Percentiles rank a stretch among this genome's conserved stretches.
Evolutionary conservation across 805 yeast genomes (phyloP).

Genomic region (Barnettozyma sucrosica): DNA sequence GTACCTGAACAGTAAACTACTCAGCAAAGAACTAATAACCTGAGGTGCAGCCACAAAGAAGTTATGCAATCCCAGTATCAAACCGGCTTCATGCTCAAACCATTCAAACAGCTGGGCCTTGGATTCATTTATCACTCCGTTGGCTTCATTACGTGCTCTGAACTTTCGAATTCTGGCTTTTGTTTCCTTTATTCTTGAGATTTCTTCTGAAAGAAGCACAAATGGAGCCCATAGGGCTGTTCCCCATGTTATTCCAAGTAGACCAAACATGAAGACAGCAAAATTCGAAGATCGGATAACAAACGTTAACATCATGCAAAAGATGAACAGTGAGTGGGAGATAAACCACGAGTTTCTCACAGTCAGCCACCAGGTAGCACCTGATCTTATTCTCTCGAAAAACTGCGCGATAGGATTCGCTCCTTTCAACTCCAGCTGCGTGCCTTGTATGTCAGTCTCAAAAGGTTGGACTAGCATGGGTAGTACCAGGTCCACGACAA

Average conservation of each 20-base stretch:
- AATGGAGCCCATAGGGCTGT: constrained; percentile 64
- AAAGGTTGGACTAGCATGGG: constrained; percentile 38
- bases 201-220: constrained; percentile 53
- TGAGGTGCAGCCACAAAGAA: constrained; percentile 56
- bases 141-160: not conserved
- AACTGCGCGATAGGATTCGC: constrained; percentile 3
- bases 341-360: constrained; percentile 43
- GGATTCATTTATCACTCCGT: constrained; percentile 10
- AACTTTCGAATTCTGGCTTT: constrained; percentile 28
- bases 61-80: constrained; percentile 51
- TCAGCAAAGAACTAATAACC: constrained; percentile 43
- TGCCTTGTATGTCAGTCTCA: constrained; percentile 11
- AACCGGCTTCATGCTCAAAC: constrained; percentile 51
- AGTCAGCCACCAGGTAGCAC: constrained; percentile 22
- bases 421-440: constrained; percentile 9
- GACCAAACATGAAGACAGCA: constrained; percentile 44
- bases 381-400: constrained; percentile 12
- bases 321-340: constrained; percentile 45
- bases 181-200: constrained; percentile 44
- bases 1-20: constrained; percentile 40
- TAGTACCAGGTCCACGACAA: constrained; percentile 37
- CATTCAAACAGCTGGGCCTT: constrained; percentile 29
- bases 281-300: constrained; percentile 34
- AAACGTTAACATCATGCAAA: constrained; percentile 43
- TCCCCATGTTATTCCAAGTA: constrained; percentile 62